Base-by-base conservation (phyloP, 2,329 filamentous ascomycete genomes). In the Paraphoma sp. region DNA sequence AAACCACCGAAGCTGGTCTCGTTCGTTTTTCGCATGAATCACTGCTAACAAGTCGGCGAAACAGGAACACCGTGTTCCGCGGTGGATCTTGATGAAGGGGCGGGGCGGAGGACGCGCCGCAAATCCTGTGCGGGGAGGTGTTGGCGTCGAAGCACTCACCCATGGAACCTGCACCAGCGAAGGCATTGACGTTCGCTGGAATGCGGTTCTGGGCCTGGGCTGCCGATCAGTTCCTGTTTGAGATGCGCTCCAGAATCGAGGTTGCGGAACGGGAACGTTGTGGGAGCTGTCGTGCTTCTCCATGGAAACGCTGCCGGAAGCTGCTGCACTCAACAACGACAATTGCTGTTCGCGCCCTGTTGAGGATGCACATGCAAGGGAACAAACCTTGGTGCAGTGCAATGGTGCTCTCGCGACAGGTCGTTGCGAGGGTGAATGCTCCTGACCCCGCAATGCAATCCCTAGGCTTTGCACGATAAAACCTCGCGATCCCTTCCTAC, bases 41-140 rank as follows among this genome's bases (percentile, higher is more conserved):
- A 45, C 43, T 54, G 38, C 60, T 33, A 59, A 49, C 54, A 51
- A 17, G 57, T 71, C 66, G 69, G 70, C 57, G 67, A 71, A 69
- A 68, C 63, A 41, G 45, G 57, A 54, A 12, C 33, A 56, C 69
- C 69, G 68, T 53, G 18, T 56, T 55, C 68, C 67, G 67, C 47
- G 56, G 59, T 64, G 59, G 50, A 52, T 43, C 38, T 33, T 46
- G 48, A 31, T 46, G 46, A 52, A 57, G 53, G 46, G 46, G 46
- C 44, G 51, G 55, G 51, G 61, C 58, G 57, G 55, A 57, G 59
- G 40, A 40, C 49, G 17, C 50, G 53, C 45, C 48, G 33, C 44
- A 57, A 30, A 9, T 41, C 48, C 49, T 60, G 59, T 58, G 61
- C 61, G 65, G 64, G 52, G 46, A 51, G 23, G 8, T 23, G 9